Percentiles rank a stretch among this genome's conserved stretches.
Conservation (phyloP, 352 stramenopile species). For the Bremia lactucae region DNA sequence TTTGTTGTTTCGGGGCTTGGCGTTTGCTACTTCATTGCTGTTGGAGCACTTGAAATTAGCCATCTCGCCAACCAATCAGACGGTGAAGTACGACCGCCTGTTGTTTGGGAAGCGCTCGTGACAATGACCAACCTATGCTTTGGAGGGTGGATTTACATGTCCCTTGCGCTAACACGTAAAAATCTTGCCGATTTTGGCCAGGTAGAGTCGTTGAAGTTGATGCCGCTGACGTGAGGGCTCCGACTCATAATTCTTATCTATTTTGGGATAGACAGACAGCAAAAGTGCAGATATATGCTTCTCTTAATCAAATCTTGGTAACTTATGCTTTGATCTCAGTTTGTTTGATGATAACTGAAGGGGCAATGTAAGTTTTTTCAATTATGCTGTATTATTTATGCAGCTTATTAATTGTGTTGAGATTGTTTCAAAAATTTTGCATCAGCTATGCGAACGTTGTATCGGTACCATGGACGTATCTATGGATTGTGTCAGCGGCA, state of each 20-base stretch:
- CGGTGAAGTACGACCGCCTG: constrained; percentile 45
- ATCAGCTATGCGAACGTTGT: constrained; percentile 62
- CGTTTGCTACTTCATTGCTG: constrained; percentile 73
- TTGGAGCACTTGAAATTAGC: constrained; percentile 64
- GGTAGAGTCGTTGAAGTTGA: constrained; percentile 26
- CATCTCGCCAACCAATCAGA: constrained; percentile 73
- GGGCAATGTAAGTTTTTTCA: constrained; percentile 48
- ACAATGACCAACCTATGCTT: constrained; percentile 76
- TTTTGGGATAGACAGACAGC: constrained; percentile 27
- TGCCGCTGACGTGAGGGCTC: too few relatives aligned
- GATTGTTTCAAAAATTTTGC: background rate
- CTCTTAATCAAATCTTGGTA: constrained; percentile 41
- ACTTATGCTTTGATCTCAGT: constrained; percentile 62
- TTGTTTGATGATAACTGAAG: constrained; percentile 64
- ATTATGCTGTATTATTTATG: background rate
- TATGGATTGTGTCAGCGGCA: constrained; percentile 72
- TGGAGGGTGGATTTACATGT: constrained; percentile 79
- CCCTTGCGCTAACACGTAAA: constrained; percentile 60
- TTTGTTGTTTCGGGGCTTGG: constrained; percentile 65
- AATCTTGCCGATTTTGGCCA: constrained; percentile 74
- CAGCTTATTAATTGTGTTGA: background rate
- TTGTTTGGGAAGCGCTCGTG: constrained; percentile 69
- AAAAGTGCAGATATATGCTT: constrained; percentile 70
- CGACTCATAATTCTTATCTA: too few relatives aligned
- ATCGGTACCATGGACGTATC: constrained; percentile 50